These are phyloP conservation scores for Cyamopsis tetragonoloba DNA, from an alignment of 306 rosid species.

Conservation along the genomic window DNA sequence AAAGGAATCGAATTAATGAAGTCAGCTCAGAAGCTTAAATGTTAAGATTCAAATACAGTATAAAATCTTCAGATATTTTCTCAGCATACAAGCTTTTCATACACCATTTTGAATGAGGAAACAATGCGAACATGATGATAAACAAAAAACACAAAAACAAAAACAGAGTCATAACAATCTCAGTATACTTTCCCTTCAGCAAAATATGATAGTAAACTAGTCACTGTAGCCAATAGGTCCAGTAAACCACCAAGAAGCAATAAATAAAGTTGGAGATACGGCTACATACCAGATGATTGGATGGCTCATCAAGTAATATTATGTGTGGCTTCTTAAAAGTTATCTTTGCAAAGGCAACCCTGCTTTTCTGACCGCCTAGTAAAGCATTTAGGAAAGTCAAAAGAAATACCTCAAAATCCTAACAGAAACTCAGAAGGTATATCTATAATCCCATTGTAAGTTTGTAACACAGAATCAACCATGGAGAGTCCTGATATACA, in stretches of 20 bases:
- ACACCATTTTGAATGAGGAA: not conserved
- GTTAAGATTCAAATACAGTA: not conserved
- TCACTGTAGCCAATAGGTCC: not conserved
- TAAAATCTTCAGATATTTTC: not conserved
- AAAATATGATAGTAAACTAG: not conserved
- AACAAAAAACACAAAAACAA: not conserved
- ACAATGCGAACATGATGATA: not conserved
- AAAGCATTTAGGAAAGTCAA: constrained; percentile 20
- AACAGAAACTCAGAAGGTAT: not conserved
- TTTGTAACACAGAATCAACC: constrained; percentile 3
- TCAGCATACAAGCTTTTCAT: not conserved
- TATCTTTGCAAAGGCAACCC: constrained; percentile 97
- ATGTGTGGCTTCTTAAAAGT: constrained; percentile 99
- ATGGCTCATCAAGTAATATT: constrained; percentile 95
- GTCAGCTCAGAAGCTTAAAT: not conserved
- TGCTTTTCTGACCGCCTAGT: constrained; percentile 98
- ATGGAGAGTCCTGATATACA: not conserved
- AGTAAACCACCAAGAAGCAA: not conserved
- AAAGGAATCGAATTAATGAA: not conserved
- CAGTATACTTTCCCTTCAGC: not conserved
- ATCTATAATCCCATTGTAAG: not conserved
- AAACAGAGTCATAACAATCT: not conserved
- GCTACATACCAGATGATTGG: constrained; percentile 85
- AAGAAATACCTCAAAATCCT: constrained; percentile 3
- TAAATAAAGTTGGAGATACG: constrained; percentile 10